These are phyloP conservation scores for Alternaria atra DNA, from an alignment of 2,329 filamentous ascomycete genomes.

Conservation along the genomic window DNA sequence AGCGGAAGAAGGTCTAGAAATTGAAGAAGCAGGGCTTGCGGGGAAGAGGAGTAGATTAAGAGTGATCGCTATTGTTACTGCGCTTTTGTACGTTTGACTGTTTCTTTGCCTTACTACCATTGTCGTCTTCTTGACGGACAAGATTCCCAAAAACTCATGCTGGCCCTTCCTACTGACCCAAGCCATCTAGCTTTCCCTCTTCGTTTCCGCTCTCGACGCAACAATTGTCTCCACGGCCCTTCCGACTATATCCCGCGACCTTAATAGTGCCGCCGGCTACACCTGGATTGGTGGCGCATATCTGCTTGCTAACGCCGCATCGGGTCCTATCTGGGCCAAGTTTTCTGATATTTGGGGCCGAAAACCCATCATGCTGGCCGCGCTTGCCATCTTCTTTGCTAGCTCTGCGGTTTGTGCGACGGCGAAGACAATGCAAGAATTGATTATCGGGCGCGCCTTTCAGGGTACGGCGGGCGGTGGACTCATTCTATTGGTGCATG, in stretches of 20 bases:
- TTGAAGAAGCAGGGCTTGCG: slow-evolving; percentile 13
- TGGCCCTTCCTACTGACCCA: neutral
- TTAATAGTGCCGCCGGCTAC: slow-evolving; percentile 74
- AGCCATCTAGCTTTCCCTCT: slow-evolving; percentile 47
- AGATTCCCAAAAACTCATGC: neutral
- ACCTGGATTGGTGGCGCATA: slow-evolving; percentile 81
- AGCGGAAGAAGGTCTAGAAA: neutral
- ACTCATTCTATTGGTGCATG: slow-evolving; percentile 68
- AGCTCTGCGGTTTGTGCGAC: slow-evolving; percentile 67
- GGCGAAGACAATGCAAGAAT: slow-evolving; percentile 65
- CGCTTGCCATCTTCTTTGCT: slow-evolving; percentile 67
- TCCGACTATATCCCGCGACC: slow-evolving; percentile 70
- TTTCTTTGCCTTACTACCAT: neutral
- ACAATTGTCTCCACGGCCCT: slow-evolving; percentile 73
- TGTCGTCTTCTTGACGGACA: neutral
- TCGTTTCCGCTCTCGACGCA: slow-evolving; percentile 56
- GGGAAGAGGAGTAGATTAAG: slow-evolving; percentile 36
- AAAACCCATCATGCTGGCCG: slow-evolving; percentile 62
- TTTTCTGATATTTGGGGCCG: slow-evolving; percentile 67
- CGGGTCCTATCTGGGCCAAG: slow-evolving; percentile 75
- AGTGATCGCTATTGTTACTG: slow-evolving; percentile 40
- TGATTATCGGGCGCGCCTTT: slow-evolving; percentile 68
- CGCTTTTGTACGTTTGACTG: slow-evolving; percentile 40
- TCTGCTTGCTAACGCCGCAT: slow-evolving; percentile 73
- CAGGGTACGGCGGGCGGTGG: slow-evolving; percentile 72